phyloP scores from a whole-genome alignment of 495 filamentous ascomycete species.

The Symbiotaphrina buchneri region DNA sequence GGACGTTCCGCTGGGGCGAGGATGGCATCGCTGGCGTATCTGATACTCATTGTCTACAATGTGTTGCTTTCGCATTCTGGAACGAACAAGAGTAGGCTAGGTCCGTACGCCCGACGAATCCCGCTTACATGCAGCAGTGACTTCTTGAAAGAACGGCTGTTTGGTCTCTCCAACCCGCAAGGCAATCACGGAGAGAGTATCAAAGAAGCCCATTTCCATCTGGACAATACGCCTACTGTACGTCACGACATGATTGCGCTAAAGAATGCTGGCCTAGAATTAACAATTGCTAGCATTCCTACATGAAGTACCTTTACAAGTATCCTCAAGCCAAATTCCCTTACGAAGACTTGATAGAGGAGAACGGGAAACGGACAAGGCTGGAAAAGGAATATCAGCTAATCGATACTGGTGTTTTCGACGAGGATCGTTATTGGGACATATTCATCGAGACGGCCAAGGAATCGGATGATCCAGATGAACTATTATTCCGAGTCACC shows the following conservation, averaged over 20 bases:
- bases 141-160: constrained; percentile 83
- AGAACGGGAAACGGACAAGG: constrained; percentile 56
- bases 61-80: constrained; percentile 93
- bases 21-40: constrained; percentile 94
- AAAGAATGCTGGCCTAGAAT: constrained; percentile 12
- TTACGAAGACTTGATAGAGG: constrained; percentile 64
- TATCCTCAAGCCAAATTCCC: constrained; percentile 84
- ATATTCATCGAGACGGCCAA: constrained; percentile 94
- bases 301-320: constrained; percentile 98
- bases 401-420: constrained; percentile 73
- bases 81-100: constrained; percentile 82
- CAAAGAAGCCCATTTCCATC: constrained; percentile 89
- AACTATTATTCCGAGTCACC: constrained; percentile 82
- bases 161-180: constrained; percentile 85
- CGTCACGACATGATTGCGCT: constrained; percentile 14
- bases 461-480: constrained; percentile 70
- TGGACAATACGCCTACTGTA: constrained; percentile 66
- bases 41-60: constrained; percentile 73
- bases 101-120: too few relatives aligned
- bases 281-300: constrained; percentile 46
- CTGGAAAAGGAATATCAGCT: constrained; percentile 76
- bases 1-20: constrained; percentile 85
- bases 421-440: constrained; percentile 90
- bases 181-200: constrained; percentile 92
- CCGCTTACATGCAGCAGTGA: constrained; percentile 25